Evolutionary conservation across 2,329 filamentous ascomycete species (phyloP).

Genomic region (Chaetomium globosum): DNA sequence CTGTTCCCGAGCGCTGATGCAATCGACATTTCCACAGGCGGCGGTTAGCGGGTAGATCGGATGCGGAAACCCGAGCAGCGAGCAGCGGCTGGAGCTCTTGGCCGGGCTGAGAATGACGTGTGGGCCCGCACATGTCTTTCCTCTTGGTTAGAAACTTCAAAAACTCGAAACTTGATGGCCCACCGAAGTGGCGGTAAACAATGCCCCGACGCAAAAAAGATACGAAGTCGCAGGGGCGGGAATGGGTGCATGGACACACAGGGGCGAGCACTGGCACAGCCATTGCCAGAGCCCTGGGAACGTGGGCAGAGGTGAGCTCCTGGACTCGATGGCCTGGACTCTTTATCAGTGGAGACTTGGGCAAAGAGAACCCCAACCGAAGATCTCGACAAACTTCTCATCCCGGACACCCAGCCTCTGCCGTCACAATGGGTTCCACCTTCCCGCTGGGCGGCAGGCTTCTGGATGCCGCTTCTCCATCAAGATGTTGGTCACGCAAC

Average conservation of each 20-base stretch:
- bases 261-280: neutral
- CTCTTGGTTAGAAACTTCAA: slow-evolving; percentile 13
- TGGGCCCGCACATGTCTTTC: slow-evolving; percentile 15
- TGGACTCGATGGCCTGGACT: slow-evolving; percentile 10
- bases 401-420: slow-evolving; percentile 2
- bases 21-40: neutral
- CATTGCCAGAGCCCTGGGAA: neutral
- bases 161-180: slow-evolving; percentile 27
- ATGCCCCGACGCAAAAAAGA: slow-evolving; percentile 1
- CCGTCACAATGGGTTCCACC: slow-evolving; percentile 17
- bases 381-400: slow-evolving; percentile 16
- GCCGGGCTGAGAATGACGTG: slow-evolving; percentile 24
- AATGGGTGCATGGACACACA: neutral
- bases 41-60: slow-evolving; percentile 15
- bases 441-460: slow-evolving; percentile 1
- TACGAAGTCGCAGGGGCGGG: slow-evolving; percentile 12
- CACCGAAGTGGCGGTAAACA: slow-evolving; percentile 25
- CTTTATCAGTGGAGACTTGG: neutral
- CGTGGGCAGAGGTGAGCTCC: neutral
- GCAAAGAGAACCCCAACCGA: neutral
- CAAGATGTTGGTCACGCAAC: slow-evolving; percentile 9
- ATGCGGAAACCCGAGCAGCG: neutral
- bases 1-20: slow-evolving; percentile 4
- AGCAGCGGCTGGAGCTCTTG: neutral
- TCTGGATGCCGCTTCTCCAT: slow-evolving; percentile 19